Percentiles rank a stretch among this genome's conserved stretches.
Conservation (phyloP, 1,284 basidiomycete genomes). For the Leucoagaricus sp. region DNA sequence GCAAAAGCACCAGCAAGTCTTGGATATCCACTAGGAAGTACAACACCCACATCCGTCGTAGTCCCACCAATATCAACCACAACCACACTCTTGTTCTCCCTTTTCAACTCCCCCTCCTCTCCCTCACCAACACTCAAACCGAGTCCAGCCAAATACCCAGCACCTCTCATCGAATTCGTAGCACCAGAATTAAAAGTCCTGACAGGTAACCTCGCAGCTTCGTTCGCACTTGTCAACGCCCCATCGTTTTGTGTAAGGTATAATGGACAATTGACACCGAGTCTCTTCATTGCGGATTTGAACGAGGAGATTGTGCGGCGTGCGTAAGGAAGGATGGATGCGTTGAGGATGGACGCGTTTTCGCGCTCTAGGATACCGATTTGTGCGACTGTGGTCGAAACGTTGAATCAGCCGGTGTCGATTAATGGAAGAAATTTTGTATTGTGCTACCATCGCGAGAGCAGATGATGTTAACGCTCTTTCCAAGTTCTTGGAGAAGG, state of each 20-base stretch:
- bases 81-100: constrained; percentile 38
- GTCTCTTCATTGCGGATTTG: constrained; percentile 43
- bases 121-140: constrained; percentile 23
- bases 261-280: constrained; percentile 49
- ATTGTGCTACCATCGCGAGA: constrained; percentile 44
- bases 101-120: constrained; percentile 35
- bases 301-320: constrained; percentile 51
- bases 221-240: constrained; percentile 47
- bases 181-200: constrained; percentile 59
- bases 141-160: constrained; percentile 50
- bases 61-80: constrained; percentile 50
- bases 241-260: constrained; percentile 63
- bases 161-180: constrained; percentile 64
- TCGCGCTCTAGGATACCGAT: constrained; percentile 57
- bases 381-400: constrained; percentile 38
- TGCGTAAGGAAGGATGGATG: constrained; percentile 54
- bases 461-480: constrained; percentile 45
- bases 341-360: constrained; percentile 61
- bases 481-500: constrained; percentile 37
- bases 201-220: constrained; percentile 53
- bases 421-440: background rate
- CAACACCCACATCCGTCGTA: constrained; percentile 52
- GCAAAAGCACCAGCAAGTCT: constrained; percentile 52
- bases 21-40: constrained; percentile 53
- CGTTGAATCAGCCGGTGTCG: background rate